Percentiles rank a stretch among this genome's conserved stretches.
Conservation (phyloP, 2,329 filamentous ascomycete species). For the Emergomyces africanus region DNA sequence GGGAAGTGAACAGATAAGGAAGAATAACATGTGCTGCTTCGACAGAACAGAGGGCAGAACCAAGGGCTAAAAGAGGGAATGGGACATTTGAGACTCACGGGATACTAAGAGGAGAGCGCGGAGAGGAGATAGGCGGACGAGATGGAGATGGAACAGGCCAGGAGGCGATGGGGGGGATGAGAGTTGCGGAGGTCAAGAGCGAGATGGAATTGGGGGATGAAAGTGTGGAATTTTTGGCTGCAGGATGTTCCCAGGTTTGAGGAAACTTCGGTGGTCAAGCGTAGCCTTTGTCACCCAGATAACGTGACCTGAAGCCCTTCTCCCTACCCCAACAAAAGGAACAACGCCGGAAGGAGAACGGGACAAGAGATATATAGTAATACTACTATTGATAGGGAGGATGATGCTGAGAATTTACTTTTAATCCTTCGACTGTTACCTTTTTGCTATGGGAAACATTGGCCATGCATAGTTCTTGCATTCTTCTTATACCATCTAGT, state of each 20-base stretch:
- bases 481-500: background rate
- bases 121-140: slow-evolving; percentile 3
- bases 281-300: slow-evolving; percentile 13
- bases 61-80: background rate
- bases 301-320: slow-evolving; percentile 8
- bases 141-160: slow-evolving; percentile 3
- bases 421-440: background rate
- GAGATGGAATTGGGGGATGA: slow-evolving; percentile 9
- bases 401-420: background rate
- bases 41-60: background rate
- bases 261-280: slow-evolving; percentile 25
- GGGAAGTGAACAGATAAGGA: slow-evolving; percentile 6
- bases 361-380: background rate
- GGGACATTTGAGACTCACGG: slow-evolving; percentile 7
- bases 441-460: background rate
- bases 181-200: slow-evolving; percentile 5
- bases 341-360: background rate
- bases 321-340: background rate
- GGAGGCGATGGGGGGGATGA: background rate
- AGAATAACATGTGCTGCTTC: background rate
- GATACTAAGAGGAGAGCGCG: background rate
- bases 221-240: slow-evolving; percentile 23
- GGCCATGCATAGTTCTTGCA: too few species aligned
- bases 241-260: slow-evolving; percentile 21
- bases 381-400: background rate